Evolutionary conservation across 495 filamentous ascomycete species (phyloP), one percentile per base, ranked within the genome.

Genomic region (Penicillium malachiteum): DNA sequence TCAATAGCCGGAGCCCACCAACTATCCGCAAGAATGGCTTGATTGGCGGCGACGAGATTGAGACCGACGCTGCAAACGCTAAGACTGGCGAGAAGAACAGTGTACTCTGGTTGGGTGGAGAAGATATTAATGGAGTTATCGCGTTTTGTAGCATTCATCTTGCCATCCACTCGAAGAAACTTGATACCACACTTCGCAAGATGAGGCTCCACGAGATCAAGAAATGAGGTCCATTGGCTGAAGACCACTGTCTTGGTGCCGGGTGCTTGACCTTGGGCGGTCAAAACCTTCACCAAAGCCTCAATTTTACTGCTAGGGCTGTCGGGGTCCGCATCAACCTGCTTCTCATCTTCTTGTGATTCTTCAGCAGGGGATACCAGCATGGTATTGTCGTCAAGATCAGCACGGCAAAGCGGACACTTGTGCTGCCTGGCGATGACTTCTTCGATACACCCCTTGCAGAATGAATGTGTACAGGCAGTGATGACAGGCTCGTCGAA

Each of bases 1-100:
- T 97, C 92, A 55, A 96, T 92, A 0, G 91, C 92, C 0, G 91
- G 90, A 3, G 91, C 91, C 91, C 92, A 96, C 92, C 91, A 96
- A 42, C 81, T 86, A 65, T 97, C 92, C 0, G 84, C 80, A 7
- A 96, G 76, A 13, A 96, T 84, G 44, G 94, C 91, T 21, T 92
- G 92, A 52, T 92, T 92, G 1, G 92, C 93, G 0, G 89, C 86
- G 0, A 91, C 88, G 12, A 97, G 83, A 60, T 97, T 97, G 38
- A 97, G 77, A 1, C 93, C 93, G 13, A 97, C 92, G 38, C 84
- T 87, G 68, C 89, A 91, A 11, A 95, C 93, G 10, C 80, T 83
- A 17, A 97, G 74, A 63, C 84, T 89, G 7, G 91, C 91, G 1
- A 97, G 86, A 69, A 97, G 79, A 60, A 97, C 83, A 13, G 82